Percentiles rank a stretch among this genome's conserved stretches.
Evolutionary conservation across 805 yeast genomes (phyloP).

Genomic region (Tetrapisispora iriomotensis): DNA sequence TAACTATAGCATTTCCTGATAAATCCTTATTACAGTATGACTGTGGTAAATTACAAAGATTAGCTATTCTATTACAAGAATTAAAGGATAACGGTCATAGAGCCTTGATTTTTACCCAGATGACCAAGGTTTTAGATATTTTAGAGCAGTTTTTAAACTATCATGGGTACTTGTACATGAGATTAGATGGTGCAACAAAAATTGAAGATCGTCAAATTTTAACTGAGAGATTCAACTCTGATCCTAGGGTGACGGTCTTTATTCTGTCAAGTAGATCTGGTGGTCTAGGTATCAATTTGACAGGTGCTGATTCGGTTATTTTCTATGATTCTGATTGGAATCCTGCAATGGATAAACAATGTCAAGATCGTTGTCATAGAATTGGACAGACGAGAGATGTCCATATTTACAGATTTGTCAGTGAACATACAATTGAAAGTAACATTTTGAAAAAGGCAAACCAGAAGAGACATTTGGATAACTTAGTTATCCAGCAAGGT

Average conservation of each 20-base stretch:
- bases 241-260: constrained; percentile 77
- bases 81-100: constrained; percentile 83
- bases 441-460: constrained; percentile 89
- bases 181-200: constrained; percentile 95
- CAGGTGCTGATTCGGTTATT: constrained; percentile 98
- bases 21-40: constrained; percentile 86
- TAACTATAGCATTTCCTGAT: constrained; percentile 93
- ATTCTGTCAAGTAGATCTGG: constrained; percentile 94
- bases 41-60: constrained; percentile 89
- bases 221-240: constrained; percentile 88
- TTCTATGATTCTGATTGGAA: constrained; percentile 99
- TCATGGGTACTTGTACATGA: constrained; percentile 88
- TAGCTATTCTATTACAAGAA: constrained; percentile 66
- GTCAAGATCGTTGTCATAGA: constrained; percentile 98
- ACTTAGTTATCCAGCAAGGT: constrained; percentile 94
- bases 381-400: constrained; percentile 98
- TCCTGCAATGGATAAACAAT: constrained; percentile 98
- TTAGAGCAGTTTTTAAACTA: constrained; percentile 87
- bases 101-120: constrained; percentile 91
- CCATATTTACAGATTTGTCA: constrained; percentile 90
- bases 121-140: constrained; percentile 93
- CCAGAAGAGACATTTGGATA: constrained; percentile 87
- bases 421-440: constrained; percentile 92
- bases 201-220: constrained; percentile 92
- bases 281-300: constrained; percentile 92